Conservation (phyloP, 768 basidiomycete genomes). For the Suillus occidentalis region DNA sequence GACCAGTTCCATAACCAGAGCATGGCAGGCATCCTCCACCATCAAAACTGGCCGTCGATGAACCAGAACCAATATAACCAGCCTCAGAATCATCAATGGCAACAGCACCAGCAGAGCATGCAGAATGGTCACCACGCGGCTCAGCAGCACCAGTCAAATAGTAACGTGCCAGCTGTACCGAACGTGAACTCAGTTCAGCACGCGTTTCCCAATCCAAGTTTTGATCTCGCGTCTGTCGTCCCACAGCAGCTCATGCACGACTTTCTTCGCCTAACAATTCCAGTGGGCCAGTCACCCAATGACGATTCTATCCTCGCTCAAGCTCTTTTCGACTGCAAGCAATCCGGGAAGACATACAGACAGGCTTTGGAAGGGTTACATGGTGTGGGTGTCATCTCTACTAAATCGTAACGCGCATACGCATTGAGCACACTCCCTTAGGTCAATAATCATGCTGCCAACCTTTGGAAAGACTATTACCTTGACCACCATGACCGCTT, state of each 20-base stretch:
- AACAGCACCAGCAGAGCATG: slow-evolving; percentile 36
- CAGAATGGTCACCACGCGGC: slow-evolving; percentile 34
- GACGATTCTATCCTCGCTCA: slow-evolving; percentile 64
- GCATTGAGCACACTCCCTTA: slow-evolving; percentile 18
- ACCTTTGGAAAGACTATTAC: slow-evolving; percentile 80
- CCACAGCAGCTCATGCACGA: slow-evolving; percentile 59
- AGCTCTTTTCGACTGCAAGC: slow-evolving; percentile 38
- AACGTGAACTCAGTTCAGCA: slow-evolving; percentile 12
- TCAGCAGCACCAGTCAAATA: slow-evolving; percentile 20
- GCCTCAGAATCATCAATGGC: slow-evolving; percentile 16
- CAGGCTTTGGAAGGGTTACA: slow-evolving; percentile 67
- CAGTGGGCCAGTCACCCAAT: slow-evolving; percentile 45
- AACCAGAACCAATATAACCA: slow-evolving; percentile 32
- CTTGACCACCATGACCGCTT: slow-evolving; percentile 66
- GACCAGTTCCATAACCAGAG: slow-evolving; percentile 24
- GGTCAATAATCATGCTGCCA: slow-evolving; percentile 50
- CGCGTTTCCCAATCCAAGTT: slow-evolving; percentile 15
- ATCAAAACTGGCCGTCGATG: slow-evolving; percentile 8
- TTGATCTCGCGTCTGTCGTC: slow-evolving; percentile 37
- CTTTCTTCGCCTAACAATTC: slow-evolving; percentile 51
- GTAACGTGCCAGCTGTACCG: background rate
- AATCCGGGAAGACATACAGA: slow-evolving; percentile 52
- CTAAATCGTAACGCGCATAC: background rate
- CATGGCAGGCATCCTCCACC: background rate
- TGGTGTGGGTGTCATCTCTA: slow-evolving; percentile 45